phyloP scores from a whole-genome alignment of 768 basidiomycete genomes.

The Gymnopilus dilepis region DNA sequence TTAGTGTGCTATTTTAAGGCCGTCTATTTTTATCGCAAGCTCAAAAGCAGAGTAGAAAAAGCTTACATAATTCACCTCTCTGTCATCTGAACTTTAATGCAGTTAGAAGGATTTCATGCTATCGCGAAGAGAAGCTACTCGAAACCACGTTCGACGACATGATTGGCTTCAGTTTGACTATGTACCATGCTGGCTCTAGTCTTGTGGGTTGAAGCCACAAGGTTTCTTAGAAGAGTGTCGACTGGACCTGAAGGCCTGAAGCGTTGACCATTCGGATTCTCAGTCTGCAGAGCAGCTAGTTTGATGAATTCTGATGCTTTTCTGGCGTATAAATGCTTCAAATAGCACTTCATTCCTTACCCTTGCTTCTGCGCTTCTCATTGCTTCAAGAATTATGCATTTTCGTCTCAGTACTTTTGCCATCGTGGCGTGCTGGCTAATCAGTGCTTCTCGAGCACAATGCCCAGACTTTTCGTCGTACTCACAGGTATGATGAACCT shows the following conservation, averaged over 20 bases:
- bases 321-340: no score
- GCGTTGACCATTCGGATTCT: no score
- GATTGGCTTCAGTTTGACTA: background rate
- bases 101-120: background rate
- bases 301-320: no score
- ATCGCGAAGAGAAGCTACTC: background rate
- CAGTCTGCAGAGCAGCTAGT: no score
- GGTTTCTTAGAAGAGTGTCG: no score
- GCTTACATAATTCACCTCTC: no score
- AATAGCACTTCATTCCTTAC: no score
- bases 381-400: conserved; percentile 13
- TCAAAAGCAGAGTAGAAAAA: no score
- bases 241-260: no score
- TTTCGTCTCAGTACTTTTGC: conserved; percentile 11
- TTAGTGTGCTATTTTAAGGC: no score
- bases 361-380: background rate
- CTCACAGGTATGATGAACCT: conserved; percentile 47
- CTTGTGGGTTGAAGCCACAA: conserved; percentile 1
- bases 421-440: conserved; percentile 29
- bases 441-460: conserved; percentile 37
- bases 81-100: background rate
- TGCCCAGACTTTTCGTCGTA: conserved; percentile 70
- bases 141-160: background rate
- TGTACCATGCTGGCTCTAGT: background rate
- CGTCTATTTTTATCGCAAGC: no score